Percentiles rank a stretch among this genome's conserved stretches.
Evolutionary conservation across 176 grass and related monocot species (phyloP).

Genomic region (Raddia distichophylla): DNA sequence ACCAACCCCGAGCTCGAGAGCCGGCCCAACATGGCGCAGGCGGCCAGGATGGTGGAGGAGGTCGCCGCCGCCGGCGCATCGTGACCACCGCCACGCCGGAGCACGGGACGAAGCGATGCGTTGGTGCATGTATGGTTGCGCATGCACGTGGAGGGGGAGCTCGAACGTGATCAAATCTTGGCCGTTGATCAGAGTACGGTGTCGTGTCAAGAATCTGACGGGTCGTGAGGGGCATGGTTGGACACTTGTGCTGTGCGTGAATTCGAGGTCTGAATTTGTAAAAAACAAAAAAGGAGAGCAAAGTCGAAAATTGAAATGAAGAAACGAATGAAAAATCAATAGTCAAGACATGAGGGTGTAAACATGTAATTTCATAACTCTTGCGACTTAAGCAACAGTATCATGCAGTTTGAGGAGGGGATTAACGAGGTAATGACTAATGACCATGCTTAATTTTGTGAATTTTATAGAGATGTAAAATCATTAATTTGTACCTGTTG

Average conservation of each 20-base stretch:
- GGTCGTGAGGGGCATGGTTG: neutral
- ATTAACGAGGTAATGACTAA: slow-evolving; percentile 15
- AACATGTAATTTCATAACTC: neutral
- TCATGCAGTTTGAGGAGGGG: slow-evolving; percentile 34
- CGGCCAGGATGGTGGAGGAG: slow-evolving; percentile 59
- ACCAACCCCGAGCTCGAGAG: slow-evolving; percentile 40
- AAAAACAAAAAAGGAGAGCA: neutral
- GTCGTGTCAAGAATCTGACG: neutral
- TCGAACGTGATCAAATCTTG: slow-evolving; percentile 25
- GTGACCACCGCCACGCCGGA: neutral
- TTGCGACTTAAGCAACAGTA: slow-evolving; percentile 9
- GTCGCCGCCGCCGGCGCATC: slow-evolving; percentile 29
- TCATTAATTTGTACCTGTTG: neutral
- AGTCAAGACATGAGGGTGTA: neutral
- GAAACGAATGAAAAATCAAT: neutral
- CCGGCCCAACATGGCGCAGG: slow-evolving; percentile 53
- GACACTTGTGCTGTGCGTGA: neutral
- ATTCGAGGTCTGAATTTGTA: slow-evolving; percentile 20
- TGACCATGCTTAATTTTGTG: slow-evolving; percentile 26
- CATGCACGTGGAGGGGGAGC: slow-evolving; percentile 24
- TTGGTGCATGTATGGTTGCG: neutral
- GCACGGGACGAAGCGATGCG: neutral
- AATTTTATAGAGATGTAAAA: slow-evolving; percentile 5
- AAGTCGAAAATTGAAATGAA: neutral
- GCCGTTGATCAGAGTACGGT: slow-evolving; percentile 17